Evolutionary conservation across 805 yeast species (phyloP).

Genomic region (Torulaspora indica): DNA sequence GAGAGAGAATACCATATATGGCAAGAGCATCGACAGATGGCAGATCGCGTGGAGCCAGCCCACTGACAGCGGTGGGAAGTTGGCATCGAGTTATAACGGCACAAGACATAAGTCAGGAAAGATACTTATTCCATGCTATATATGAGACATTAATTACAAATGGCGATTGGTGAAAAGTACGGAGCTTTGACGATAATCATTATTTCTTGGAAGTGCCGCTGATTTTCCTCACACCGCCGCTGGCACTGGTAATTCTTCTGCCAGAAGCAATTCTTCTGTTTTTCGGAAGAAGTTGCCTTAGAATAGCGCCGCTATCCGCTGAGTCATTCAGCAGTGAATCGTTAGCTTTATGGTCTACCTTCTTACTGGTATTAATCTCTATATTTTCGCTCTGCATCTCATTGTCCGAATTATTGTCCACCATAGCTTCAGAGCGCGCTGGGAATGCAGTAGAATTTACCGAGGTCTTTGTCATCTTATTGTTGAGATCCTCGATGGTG

Average conservation of each 20-base stretch:
- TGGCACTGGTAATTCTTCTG: conserved; percentile 32
- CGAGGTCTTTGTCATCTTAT: conserved; percentile 10
- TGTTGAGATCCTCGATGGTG: conserved; percentile 35
- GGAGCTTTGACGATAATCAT: conserved; percentile 7
- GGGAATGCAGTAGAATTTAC: conserved; percentile 11
- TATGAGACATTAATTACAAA: conserved; percentile 9
- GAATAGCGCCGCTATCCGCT: conserved; percentile 21
- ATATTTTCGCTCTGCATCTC: conserved; percentile 29
- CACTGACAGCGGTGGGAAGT: conserved; percentile 55
- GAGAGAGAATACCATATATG: conserved; percentile 45
- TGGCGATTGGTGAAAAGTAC: not conserved
- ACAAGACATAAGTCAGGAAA: conserved; percentile 42
- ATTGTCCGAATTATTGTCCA: conserved; percentile 26
- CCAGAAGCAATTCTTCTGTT: conserved; percentile 32
- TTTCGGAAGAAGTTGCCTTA: conserved; percentile 32
- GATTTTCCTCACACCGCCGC: conserved; percentile 34
- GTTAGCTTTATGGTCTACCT: conserved; percentile 7
- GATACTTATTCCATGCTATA: conserved; percentile 32
- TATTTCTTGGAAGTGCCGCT: conserved; percentile 33
- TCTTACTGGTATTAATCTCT: conserved; percentile 23
- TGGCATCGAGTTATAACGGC: conserved; percentile 55
- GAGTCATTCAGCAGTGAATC: conserved; percentile 12
- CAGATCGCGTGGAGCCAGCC: conserved; percentile 72
- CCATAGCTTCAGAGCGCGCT: conserved; percentile 29
- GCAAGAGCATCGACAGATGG: conserved; percentile 39